Evolutionary conservation across 345 rosid species (phyloP), one percentile per base, ranked within the genome.

Genomic region (Mallotus nudiflorus): DNA sequence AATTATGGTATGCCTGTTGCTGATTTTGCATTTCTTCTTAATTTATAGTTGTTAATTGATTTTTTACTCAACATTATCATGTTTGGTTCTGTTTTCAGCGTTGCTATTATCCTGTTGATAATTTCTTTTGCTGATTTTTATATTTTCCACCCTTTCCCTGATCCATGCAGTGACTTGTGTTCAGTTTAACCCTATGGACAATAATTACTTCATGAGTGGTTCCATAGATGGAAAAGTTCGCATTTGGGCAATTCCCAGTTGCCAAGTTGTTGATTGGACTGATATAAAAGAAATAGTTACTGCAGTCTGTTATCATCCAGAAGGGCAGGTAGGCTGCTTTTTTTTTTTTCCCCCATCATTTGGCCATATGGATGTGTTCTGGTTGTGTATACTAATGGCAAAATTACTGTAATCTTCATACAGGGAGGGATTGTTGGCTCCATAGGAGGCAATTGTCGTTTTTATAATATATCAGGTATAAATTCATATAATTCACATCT

Each of bases 141-240:
- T 37, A n/a, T 22, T 48, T 27, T 27, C 5, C 7, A n/a, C n/a
- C 25, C 44, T 50, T 4, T 55, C 24, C 22, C 44, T 65, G 10
- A 37, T 66, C 37, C n/a, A 8, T 77, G 77, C 82, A 88, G 92
- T 88, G 70, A 85, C 88, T 53, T 84, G 85, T 68, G 87, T 88
- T 49, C 82, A 85, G 69, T 85, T 88, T 74, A 85, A 85, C 54
- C 92, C 88, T 37, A 73, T 80, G 70, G 84, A 85, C 73, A 83
- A 82, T 31, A 78, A 88, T 78, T 82, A 79, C 75, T 85, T 88
- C 67, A 82, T 88, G 73, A 84, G 87, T 10, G 92, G 89, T 67
- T 88, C 89, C 14, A 81, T 78, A 10, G 92, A 88, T 77, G 89
- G 89, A 20, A 88, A 77, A 78, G 89, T 91, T 58, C 90, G 97